Evolutionary conservation across 352 stramenopile species (phyloP).

Genomic region (Pythium aphanidermatum): DNA sequence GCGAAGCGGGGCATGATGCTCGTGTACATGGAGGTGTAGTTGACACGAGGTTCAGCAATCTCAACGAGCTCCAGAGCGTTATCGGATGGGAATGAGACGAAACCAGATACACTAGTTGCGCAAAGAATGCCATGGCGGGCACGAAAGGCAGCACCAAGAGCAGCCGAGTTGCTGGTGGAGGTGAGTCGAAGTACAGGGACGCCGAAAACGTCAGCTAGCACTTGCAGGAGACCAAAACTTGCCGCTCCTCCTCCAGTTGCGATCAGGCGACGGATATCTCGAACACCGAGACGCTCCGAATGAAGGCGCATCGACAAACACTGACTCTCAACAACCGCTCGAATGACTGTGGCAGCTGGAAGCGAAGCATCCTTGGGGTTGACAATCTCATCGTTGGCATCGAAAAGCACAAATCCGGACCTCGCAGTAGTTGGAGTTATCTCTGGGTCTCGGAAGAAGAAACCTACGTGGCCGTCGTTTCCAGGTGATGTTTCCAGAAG

Average conservation of each 20-base stretch:
- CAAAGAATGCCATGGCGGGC: slow-evolving; percentile 9
- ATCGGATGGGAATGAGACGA: slow-evolving; percentile 3
- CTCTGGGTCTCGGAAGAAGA: slow-evolving; percentile 61
- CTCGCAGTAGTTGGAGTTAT: slow-evolving; percentile 51
- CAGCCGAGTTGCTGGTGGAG: slow-evolving; percentile 16
- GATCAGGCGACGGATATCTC: slow-evolving; percentile 43
- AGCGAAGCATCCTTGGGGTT: slow-evolving; percentile 11
- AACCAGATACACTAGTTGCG: not conserved
- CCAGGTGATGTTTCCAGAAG: slow-evolving; percentile 31
- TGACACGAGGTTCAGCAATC: not conserved
- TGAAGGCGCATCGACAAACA: slow-evolving; percentile 55
- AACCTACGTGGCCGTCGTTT: slow-evolving; percentile 42
- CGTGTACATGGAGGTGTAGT: not conserved
- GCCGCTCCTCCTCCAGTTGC: slow-evolving; percentile 51
- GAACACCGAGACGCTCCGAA: slow-evolving; percentile 45
- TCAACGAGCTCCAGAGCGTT: slow-evolving; percentile 8
- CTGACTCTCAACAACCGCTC: slow-evolving; percentile 61
- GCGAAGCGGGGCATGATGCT: slow-evolving; percentile 5
- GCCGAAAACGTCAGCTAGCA: slow-evolving; percentile 32
- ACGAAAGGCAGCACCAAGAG: slow-evolving; percentile 22
- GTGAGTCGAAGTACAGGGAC: slow-evolving; percentile 11
- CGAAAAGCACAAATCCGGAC: slow-evolving; percentile 41
- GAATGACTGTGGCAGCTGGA: slow-evolving; percentile 21
- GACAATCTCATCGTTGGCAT: slow-evolving; percentile 17
- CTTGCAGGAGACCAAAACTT: slow-evolving; percentile 53